These are phyloP conservation scores for Deuterostichococcus epilithicus DNA, from an alignment of 139 green algal genomes.

Conservation along the genomic window DNA sequence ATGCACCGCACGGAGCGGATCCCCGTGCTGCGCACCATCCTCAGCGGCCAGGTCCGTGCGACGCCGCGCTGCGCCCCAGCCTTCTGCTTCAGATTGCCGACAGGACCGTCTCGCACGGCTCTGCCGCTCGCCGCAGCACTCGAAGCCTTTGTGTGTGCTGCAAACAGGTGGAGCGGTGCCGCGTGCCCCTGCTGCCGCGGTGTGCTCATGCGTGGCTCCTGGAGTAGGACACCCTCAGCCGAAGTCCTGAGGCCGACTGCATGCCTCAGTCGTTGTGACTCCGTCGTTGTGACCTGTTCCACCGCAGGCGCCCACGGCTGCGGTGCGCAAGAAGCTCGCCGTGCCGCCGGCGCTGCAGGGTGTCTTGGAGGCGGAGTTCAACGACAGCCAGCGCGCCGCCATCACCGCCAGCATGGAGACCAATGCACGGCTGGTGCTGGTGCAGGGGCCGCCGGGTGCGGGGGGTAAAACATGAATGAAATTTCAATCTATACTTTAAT, in stretches of 20 bases:
- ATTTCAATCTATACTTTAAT: too few species aligned
- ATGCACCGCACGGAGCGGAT: conserved; percentile 70
- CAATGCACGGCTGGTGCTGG: neutral
- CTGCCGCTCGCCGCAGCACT: neutral
- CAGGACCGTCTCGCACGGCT: conserved; percentile 4
- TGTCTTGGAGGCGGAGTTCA: conserved; percentile 65
- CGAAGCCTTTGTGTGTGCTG: neutral
- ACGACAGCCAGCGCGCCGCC: conserved; percentile 62
- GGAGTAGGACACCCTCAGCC: too few species aligned
- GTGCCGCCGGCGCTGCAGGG: conserved; percentile 60
- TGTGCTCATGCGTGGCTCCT: neutral
- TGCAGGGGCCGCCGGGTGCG: conserved; percentile 21
- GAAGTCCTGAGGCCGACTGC: neutral
- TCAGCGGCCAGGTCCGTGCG: conserved; percentile 22
- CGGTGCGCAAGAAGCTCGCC: conserved; percentile 50
- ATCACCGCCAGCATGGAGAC: conserved; percentile 60
- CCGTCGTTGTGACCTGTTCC: neutral
- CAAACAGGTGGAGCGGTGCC: neutral
- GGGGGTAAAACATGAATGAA: too few species aligned
- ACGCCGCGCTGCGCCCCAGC: too few species aligned
- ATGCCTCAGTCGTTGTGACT: too few species aligned
- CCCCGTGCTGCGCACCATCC: conserved; percentile 66
- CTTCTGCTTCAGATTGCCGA: neutral
- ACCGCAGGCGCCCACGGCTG: neutral
- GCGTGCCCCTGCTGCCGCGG: neutral